Percentiles rank a stretch among this genome's conserved stretches.
Conservation (phyloP, 768 basidiomycete genomes). For the Suillus subaureus region DNA sequence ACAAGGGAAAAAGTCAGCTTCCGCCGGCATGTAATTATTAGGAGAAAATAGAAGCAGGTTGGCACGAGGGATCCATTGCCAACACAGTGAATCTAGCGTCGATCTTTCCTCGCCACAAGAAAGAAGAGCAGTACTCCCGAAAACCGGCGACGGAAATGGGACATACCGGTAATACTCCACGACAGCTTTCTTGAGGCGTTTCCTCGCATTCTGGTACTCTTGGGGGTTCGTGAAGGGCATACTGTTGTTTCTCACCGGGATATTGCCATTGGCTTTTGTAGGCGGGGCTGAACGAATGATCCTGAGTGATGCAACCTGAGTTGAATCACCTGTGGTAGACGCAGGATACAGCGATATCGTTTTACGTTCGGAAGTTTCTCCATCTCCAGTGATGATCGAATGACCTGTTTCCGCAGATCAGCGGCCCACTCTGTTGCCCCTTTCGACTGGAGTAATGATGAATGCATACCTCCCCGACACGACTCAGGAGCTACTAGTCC, state of each 20-base stretch:
- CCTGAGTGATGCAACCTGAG: not conserved
- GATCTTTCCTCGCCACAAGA: not conserved
- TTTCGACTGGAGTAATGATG: not conserved
- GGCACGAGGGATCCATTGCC: not conserved
- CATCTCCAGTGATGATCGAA: not conserved
- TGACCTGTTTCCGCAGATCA: not conserved
- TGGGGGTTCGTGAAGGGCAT: constrained; percentile 54
- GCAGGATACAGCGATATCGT: not conserved
- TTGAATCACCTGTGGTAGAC: not conserved
- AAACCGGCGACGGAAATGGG: constrained; percentile 9
- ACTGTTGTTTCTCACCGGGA: not conserved
- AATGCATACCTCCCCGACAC: constrained; percentile 9
- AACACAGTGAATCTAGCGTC: not conserved
- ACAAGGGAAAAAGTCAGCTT: not conserved
- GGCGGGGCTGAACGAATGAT: not conserved
- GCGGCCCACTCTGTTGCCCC: not conserved
- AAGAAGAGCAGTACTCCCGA: not conserved
- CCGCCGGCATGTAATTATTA: not conserved
- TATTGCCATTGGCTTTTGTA: constrained; percentile 1
- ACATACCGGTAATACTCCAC: constrained; percentile 79
- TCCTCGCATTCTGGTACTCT: constrained; percentile 83
- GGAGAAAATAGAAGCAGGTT: not conserved
- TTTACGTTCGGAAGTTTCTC: not conserved
- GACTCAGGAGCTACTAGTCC: constrained; percentile 20
- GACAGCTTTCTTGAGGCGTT: constrained; percentile 80